Evolutionary conservation across 78 protist genomes (phyloP).

Genomic region (Chrysochromulina tobinii): DNA sequence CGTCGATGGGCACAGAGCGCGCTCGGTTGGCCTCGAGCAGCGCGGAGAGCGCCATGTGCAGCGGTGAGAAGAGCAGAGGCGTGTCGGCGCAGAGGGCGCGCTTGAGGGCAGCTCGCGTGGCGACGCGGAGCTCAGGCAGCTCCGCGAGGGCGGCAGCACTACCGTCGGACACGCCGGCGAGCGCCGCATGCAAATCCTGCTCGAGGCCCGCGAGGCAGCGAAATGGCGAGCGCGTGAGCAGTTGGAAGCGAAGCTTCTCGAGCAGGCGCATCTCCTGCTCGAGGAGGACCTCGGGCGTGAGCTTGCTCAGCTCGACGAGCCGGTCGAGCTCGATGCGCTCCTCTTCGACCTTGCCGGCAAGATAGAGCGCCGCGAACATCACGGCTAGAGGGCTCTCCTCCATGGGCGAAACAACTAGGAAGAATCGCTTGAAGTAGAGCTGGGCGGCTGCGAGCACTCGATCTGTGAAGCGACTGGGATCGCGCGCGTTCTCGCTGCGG

Average conservation of each 20-base stretch:
- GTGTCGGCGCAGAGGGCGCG: not conserved
- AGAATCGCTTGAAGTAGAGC: not conserved
- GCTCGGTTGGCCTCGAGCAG: no score
- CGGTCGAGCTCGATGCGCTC: not conserved
- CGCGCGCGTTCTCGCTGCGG: not conserved
- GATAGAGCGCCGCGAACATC: not conserved
- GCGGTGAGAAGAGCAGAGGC: not conserved
- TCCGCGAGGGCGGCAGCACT: not conserved
- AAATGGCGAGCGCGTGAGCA: not conserved
- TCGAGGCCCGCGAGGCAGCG: not conserved
- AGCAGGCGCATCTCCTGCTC: not conserved
- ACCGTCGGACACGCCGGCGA: not conserved
- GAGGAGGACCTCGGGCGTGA: not conserved
- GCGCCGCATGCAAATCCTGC: not conserved
- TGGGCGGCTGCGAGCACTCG: not conserved
- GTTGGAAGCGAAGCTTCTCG: not conserved
- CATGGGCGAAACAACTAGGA: not conserved
- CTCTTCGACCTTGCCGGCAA: not conserved
- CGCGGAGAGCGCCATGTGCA: not conserved
- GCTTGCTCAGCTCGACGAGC: not conserved
- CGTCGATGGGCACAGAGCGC: no score
- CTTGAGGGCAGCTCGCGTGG: not conserved
- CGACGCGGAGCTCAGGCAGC: not conserved
- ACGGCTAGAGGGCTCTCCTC: not conserved
- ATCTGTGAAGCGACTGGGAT: not conserved